Base-by-base conservation (phyloP, 495 filamentous ascomycete species). In the Bacidia gigantensis region DNA sequence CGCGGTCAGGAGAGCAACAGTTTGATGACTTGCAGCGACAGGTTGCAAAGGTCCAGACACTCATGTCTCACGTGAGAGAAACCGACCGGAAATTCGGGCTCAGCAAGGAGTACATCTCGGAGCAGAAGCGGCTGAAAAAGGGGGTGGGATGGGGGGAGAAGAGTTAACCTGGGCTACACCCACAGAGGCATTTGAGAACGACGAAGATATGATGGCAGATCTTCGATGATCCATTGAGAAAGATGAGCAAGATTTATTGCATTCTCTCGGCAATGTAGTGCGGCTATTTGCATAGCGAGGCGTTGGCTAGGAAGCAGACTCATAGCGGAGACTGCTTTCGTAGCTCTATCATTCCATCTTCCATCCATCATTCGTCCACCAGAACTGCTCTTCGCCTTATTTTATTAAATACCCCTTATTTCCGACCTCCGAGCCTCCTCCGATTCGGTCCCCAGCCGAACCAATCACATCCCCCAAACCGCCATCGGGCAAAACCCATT, bases 121-220 rank as follows among this genome's bases (percentile, higher is more conserved):
- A 67, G 41, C 11, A 73, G 38, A 62, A 70, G 18, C 74, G 65
- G 55, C 67, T 70, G 48, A 69, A 71, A 49, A 75, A 70, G 58
- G 63, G 62, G 21, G 64, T 47, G 52, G 61, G 52, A 50, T 64
- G 63, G 38, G 54, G 51, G 52, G 25, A 38, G 2, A 38, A 24
- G 23, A 45, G 55, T 59, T 14, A 35, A 14, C 29, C 5, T 44
- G 41, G 41, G 41, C 9, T 9, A 7, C 20, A 22, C 41, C 41
- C 20, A 7, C 17, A 5, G 41, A 17, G 41, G 60, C 60, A 3
- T 60, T 67, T 42, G 67, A 17, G 5, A 25, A 78, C 2, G 81
- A 85, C 46, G 81, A 85, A 62, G 81, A 86, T 59, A 67, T 86
- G 39, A 85, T 86, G 82, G 77, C 67, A 25, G 74, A 75, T 40